Evolutionary conservation across 1,139 yeast species (phyloP).

Genomic region (Candida pseudoviswanathii): DNA sequence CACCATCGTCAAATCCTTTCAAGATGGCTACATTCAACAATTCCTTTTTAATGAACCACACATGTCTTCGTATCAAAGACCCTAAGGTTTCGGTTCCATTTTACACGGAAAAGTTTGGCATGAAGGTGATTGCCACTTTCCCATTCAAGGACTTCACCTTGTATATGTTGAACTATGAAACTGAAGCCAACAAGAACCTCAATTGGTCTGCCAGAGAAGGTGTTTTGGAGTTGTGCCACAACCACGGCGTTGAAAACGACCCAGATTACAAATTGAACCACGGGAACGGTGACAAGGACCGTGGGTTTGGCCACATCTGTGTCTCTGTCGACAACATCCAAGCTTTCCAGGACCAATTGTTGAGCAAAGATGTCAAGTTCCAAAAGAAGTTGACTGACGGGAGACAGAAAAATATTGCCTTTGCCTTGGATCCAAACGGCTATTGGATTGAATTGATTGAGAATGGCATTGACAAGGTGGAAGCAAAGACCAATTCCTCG

Average conservation of each 20-base stretch:
- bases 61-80: slow-evolving; percentile 81
- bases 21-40: slow-evolving; percentile 35
- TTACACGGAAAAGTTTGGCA: slow-evolving; percentile 75
- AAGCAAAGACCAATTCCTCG: slow-evolving; percentile 37
- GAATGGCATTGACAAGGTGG: slow-evolving; percentile 49
- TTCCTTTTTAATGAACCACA: slow-evolving; percentile 61
- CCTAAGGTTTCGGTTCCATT: slow-evolving; percentile 73
- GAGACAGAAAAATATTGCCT: slow-evolving; percentile 89
- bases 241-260: slow-evolving; percentile 72
- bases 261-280: slow-evolving; percentile 61
- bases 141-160: slow-evolving; percentile 64
- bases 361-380: slow-evolving; percentile 66
- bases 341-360: slow-evolving; percentile 57
- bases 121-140: slow-evolving; percentile 58
- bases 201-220: slow-evolving; percentile 72
- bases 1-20: slow-evolving; percentile 3
- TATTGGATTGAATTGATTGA: slow-evolving; percentile 94
- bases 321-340: slow-evolving; percentile 80
- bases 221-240: slow-evolving; percentile 80
- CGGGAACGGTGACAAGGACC: slow-evolving; percentile 81
- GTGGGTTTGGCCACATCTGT: slow-evolving; percentile 96
- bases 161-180: slow-evolving; percentile 66
- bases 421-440: slow-evolving; percentile 92
- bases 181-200: slow-evolving; percentile 38
- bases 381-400: slow-evolving; percentile 87